Base-by-base conservation (phyloP, 768 basidiomycete genomes). In the Lactifluus volemus region DNA sequence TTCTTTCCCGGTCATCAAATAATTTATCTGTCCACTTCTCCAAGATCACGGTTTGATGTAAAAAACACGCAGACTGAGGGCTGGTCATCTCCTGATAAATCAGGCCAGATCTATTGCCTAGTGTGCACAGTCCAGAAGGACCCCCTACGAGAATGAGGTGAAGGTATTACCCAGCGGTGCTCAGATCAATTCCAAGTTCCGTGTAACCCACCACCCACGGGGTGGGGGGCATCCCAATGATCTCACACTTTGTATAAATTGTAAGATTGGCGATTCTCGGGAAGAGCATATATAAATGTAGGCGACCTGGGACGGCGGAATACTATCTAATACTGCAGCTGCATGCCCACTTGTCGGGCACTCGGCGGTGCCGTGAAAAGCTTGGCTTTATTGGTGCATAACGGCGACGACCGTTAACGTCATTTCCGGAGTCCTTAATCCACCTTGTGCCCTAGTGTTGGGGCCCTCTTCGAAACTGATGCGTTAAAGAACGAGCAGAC, bases 401-500 rank as follows among this genome's bases (percentile, higher is more conserved):
- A 3, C 34, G 14, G 36, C 25, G 14, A 10, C n/a, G 45, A 12
- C 34, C n/a, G 36, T 17, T 4, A 49, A 30, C n/a, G 30, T 50
- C 3, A 29, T 38, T 21, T 30, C 19, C 21, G 30, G 17, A 15
- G 38, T 9, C 4, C 42, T 41, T 30, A 36, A 29, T 17, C 8
- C 19, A 38, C 36, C 44, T 12, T 11, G 10, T 41, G 58, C 29
- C 34, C 44, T n/a, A 4, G 36, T 25, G n/a, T 47, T 53, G 58
- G 58, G 34, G 50, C 44, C n/a, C 34, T 59, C 51, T 44, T 30
- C 47, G 51, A 53, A 41, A 53, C 44, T 30, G n/a, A 59, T 53
- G 17, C 44, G 15, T 15, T 25, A 30, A 19, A 34, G 32, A 9
- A 34, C 32, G 32, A 34, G 32, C 32, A 34, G 51, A 12, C 51